Evolutionary conservation across 2,329 filamentous ascomycete species (phyloP), one percentile per base, ranked within the genome.

Genomic region (Diaporthe eres): DNA sequence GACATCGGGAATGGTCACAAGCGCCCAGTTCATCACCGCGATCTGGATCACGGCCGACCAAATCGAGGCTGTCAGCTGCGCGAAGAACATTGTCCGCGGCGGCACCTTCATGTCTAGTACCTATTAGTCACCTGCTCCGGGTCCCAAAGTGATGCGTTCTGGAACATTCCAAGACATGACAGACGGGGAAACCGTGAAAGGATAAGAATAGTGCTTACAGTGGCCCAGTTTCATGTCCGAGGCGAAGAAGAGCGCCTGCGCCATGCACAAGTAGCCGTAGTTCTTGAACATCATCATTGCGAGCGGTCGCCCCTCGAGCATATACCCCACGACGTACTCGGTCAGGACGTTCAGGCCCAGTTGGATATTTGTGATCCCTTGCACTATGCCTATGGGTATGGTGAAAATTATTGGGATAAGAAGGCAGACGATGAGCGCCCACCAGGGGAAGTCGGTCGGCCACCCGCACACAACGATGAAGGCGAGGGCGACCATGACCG

Each of bases 251-350:
- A 93, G 85, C 0, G 90, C 92, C 81, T 93, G 91, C 22, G 87
- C 87, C 90, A 93, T 93, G 83, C 88, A 91, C 74, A 94, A 90
- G 81, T 93, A 94, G 70, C 92, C 91, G 79, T 93, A 94, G 77
- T 92, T 93, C 84, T 94, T 94, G 86, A 94, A 94, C 85, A 94
- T 89, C 92, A 95, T 95, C 88, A 94, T 92, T 65, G 92, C 92
- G 76, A 94, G 86, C 2, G 93, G 93, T 4, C 88, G 88, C 37
- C 93, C 93, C 0, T 93, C 93, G 68, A 93, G 89, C 87, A 94
- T 92, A 82, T 94, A 94, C 8, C 93, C 93, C 76, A 93, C 89
- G 76, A 95, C 88, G 79, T 93, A 94, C 81, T 94, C 92, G n/a
- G 92, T 93, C 75, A 94, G 84, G 25, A 95, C 92, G 78, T 94